Percentiles rank a stretch among this genome's conserved stretches.
Evolutionary conservation across 2,329 filamentous ascomycete species (phyloP).

Genomic region (Colletotrichum musicola): DNA sequence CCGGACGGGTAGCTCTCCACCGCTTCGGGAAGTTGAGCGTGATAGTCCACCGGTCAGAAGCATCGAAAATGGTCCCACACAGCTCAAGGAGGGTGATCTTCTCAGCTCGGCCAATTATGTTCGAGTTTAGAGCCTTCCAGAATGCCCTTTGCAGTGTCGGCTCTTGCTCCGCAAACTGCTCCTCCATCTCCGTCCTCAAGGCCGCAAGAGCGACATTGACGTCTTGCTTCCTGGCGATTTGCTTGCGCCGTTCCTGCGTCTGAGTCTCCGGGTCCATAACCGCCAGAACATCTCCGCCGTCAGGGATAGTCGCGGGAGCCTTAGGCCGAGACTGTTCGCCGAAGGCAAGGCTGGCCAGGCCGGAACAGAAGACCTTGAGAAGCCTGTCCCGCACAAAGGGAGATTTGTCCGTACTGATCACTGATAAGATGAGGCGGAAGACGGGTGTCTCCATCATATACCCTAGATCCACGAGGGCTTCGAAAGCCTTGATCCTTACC

Average conservation of each 20-base stretch:
- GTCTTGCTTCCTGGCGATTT: slow-evolving; percentile 75
- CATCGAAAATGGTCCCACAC: slow-evolving; percentile 62
- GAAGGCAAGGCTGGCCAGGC: slow-evolving; percentile 73
- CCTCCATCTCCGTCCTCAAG: slow-evolving; percentile 58
- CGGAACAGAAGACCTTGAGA: slow-evolving; percentile 69
- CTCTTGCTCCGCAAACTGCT: slow-evolving; percentile 54
- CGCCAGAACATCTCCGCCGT: slow-evolving; percentile 53
- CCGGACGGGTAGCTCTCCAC: slow-evolving; percentile 54
- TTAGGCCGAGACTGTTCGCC: slow-evolving; percentile 67
- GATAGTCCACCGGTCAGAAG: slow-evolving; percentile 56
- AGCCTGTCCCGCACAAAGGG: slow-evolving; percentile 72
- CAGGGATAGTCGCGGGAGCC: slow-evolving; percentile 28
- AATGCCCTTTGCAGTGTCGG: slow-evolving; percentile 56
- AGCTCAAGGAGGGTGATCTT: slow-evolving; percentile 57
- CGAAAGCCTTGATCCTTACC: slow-evolving; percentile 75
- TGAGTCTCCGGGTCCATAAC: slow-evolving; percentile 54
- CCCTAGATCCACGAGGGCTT: slow-evolving; percentile 73
- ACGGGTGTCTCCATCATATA: slow-evolving; percentile 67
- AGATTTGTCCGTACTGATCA: slow-evolving; percentile 72
- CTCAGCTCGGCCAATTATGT: slow-evolving; percentile 54
- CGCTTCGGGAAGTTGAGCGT: slow-evolving; percentile 56
- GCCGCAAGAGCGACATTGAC: slow-evolving; percentile 66
- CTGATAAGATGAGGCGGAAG: slow-evolving; percentile 68
- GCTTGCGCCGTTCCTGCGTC: slow-evolving; percentile 71
- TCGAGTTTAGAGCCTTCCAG: slow-evolving; percentile 57